These are phyloP conservation scores for Trichomonascaceae sp. DNA, from an alignment of 1,139 yeast genomes.

Conservation along the genomic window DNA sequence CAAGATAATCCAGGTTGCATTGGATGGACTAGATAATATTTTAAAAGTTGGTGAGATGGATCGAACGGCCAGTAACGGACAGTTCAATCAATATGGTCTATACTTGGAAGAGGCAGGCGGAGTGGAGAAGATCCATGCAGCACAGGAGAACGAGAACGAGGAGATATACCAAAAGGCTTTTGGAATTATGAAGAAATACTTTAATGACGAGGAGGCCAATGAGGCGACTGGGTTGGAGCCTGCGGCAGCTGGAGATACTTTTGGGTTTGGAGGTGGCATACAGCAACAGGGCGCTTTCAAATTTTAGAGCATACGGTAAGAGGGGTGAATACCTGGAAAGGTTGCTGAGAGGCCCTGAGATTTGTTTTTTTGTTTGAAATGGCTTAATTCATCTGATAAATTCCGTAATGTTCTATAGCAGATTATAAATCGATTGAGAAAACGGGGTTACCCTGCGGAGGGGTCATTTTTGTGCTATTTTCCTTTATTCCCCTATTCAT, in stretches of 20 bases:
- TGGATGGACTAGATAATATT: slow-evolving; percentile 92
- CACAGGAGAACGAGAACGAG: slow-evolving; percentile 88
- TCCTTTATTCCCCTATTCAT: too few species aligned
- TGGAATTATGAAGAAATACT: slow-evolving; percentile 83
- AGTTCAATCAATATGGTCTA: slow-evolving; percentile 79
- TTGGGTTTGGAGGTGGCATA: slow-evolving; percentile 66
- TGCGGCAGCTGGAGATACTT: slow-evolving; percentile 68
- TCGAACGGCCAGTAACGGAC: slow-evolving; percentile 64
- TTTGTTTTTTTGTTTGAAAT: neutral
- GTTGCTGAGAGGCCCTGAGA: too few species aligned
- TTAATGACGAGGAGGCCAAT: slow-evolving; percentile 72
- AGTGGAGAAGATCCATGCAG: slow-evolving; percentile 90
- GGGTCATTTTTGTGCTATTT: too few species aligned
- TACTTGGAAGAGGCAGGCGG: slow-evolving; percentile 98
- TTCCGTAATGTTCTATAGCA: neutral
- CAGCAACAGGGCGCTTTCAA: slow-evolving; percentile 20
- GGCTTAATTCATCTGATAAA: neutral
- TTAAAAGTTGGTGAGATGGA: slow-evolving; percentile 92
- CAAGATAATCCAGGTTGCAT: slow-evolving; percentile 87
- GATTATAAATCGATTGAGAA: too few species aligned
- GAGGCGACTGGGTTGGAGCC: slow-evolving; percentile 80
- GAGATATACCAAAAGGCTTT: slow-evolving; percentile 89
- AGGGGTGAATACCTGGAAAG: neutral
- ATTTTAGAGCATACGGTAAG: slow-evolving; percentile 11
- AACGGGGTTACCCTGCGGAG: too few species aligned